Evolutionary conservation across 2,329 filamentous ascomycete species (phyloP).

Genomic region (Botryosphaeria dothidea): DNA sequence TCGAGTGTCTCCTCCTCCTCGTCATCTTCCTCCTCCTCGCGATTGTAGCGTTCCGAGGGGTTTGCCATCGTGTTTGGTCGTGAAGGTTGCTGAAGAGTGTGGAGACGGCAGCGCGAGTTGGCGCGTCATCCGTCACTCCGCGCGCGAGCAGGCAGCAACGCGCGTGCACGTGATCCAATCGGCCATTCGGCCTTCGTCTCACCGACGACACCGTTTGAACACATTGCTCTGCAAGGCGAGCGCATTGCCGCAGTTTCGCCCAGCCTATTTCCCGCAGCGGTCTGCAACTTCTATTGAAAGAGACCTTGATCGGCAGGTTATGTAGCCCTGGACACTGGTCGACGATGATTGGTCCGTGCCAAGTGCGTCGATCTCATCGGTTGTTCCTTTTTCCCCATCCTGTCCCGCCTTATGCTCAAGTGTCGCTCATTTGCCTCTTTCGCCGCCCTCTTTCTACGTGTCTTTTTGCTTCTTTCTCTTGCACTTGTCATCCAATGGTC

Average conservation of each 20-base stretch:
- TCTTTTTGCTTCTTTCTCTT: neutral
- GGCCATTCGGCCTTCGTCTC: neutral
- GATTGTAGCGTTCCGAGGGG: conserved; percentile 12
- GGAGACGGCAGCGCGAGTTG: neutral
- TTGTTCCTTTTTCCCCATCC: neutral
- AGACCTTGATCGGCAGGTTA: neutral
- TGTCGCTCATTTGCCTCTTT: neutral
- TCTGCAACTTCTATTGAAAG: neutral
- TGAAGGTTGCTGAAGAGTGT: neutral
- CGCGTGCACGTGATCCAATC: neutral
- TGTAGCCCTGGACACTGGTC: neutral
- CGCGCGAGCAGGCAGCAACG: conserved; percentile 11
- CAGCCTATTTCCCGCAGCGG: neutral
- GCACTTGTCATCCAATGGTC: neutral
- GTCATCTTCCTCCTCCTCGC: conserved; percentile 10
- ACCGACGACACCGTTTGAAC: neutral
- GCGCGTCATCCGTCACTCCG: neutral
- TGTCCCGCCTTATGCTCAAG: neutral
- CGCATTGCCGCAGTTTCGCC: neutral
- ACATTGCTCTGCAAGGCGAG: neutral
- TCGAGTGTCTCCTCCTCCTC: conserved; percentile 19
- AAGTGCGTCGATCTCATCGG: neutral
- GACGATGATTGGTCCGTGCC: neutral
- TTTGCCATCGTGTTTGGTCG: neutral
- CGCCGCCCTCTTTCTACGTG: neutral